Conservation (phyloP, 2,329 filamentous ascomycete genomes). For the Trichoderma polysporum region DNA sequence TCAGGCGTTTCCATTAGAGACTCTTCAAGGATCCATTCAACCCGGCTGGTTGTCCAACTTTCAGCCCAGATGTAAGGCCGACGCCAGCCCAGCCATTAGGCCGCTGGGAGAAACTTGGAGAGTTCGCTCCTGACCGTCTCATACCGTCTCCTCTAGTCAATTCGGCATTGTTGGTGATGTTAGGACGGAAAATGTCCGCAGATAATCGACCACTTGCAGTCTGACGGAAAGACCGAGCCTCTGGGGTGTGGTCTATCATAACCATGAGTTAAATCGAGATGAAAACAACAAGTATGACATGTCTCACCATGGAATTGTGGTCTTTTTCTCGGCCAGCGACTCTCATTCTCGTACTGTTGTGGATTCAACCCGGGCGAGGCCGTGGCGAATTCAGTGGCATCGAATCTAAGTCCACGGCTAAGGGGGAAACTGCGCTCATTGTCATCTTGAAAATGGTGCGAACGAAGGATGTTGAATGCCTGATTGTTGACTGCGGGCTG, state of each 20-base stretch:
- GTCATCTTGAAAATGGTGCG: background rate
- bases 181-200: conserved; percentile 9
- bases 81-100: conserved; percentile 28
- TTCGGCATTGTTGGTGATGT: conserved; percentile 17
- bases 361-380: conserved; percentile 21
- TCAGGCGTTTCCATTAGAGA: conserved; percentile 15
- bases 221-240: conserved; percentile 16
- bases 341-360: conserved; percentile 21
- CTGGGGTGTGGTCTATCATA: background rate
- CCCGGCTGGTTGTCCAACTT: conserved; percentile 30
- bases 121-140: conserved; percentile 19
- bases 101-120: conserved; percentile 25
- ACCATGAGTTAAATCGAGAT: background rate
- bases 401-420: conserved; percentile 23
- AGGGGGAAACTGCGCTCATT: conserved; percentile 16
- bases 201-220: conserved; percentile 18
- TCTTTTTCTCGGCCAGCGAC: conserved; percentile 25
- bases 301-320: conserved; percentile 23
- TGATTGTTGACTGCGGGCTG: conserved; percentile 10
- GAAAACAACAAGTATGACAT: background rate
- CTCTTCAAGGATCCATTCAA: conserved; percentile 22
- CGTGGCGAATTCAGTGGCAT: conserved; percentile 25
- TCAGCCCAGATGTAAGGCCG: conserved; percentile 35
- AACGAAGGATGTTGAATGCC: conserved; percentile 14
- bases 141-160: conserved; percentile 16